These are phyloP conservation scores for Solanum paucissectum DNA, from an alignment of 257 asterid species.

Conservation along the genomic window DNA sequence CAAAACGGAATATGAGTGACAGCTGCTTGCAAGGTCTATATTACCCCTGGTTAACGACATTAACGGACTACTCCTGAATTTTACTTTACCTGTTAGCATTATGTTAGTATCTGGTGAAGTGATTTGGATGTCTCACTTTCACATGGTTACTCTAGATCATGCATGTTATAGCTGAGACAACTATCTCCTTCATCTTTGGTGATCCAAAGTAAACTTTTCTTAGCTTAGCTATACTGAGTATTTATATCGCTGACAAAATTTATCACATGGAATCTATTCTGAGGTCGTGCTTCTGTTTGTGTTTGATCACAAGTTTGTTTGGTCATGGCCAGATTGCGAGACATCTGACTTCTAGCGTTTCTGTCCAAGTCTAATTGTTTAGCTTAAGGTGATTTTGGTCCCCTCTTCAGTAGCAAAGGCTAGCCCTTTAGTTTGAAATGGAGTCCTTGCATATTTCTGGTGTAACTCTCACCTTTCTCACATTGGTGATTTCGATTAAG, in stretches of 20 bases:
- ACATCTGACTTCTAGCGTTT: not conserved
- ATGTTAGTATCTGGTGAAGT: not conserved
- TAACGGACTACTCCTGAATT: not conserved
- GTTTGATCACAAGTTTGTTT: not conserved
- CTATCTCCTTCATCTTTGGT: not conserved
- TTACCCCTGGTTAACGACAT: not conserved
- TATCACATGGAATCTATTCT: not conserved
- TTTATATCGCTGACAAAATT: not conserved
- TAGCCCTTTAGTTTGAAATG: slow-evolving; percentile 5
- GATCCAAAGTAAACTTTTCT: not conserved
- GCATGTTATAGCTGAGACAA: not conserved
- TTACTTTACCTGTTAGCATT: not conserved
- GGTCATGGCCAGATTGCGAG: not conserved
- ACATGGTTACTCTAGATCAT: not conserved
- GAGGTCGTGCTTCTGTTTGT: not conserved
- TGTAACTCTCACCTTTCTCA: not conserved
- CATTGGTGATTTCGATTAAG: not conserved
- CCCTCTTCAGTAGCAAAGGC: not conserved
- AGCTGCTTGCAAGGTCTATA: not conserved
- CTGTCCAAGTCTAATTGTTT: not conserved
- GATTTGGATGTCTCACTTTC: not conserved
- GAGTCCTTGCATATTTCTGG: not conserved
- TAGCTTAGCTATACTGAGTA: not conserved
- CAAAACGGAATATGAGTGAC: not conserved
- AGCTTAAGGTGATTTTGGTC: not conserved